Evolutionary conservation across 2,329 filamentous ascomycete genomes (phyloP), one percentile per base, ranked within the genome.

Genomic region (Albifimbria verrucaria): DNA sequence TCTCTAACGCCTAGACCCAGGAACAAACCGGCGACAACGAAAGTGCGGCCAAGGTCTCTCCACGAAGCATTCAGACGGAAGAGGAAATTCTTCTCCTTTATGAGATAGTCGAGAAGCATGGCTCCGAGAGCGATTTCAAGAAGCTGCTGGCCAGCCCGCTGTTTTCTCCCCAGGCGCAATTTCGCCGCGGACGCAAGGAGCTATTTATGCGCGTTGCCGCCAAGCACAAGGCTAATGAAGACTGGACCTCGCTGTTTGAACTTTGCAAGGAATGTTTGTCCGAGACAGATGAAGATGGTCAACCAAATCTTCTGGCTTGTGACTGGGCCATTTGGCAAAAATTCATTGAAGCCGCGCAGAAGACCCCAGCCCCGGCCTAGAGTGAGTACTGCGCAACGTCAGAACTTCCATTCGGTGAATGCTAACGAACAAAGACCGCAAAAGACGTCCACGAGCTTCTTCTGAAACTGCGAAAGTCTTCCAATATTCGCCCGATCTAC

Each of bases 41-140:
- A 15, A 15, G 15, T 32, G 44, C 59, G 3, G 50, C 54, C 5
- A 63, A 63, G 39, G 43, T 54, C 48, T 56, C 70, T 32, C 48
- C 61, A 20, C 59, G 72, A 56, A 61, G 59, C 6, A 66, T 81
- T 25, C 68, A 71, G 39, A 72, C 72, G 0, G 79, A 81, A 54
- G 76, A 82, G 53, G 79, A 82, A 55, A 71, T 78, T 2, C 66
- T 77, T 0, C 69, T 82, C 2, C 72, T 79, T 18, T 81, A 79
- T 55, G 70, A 75, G 1, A 70, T 81, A 21, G 62, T 78, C 1
- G 69, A 73, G 25, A 69, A 68, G 4, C 75, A 79, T 10, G 77
- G 74, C 1, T 69, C 69, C 1, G 60, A 65, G 1, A 71, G 70
- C 0, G 77, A 78, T 43, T 74, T 72, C 53, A 55, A 71, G 1